A percentile compares a stretch with the other conserved stretches of the same genome.
Evolutionary conservation across 495 filamentous ascomycete genomes (phyloP).

Genomic region (Echria macrotheca): DNA sequence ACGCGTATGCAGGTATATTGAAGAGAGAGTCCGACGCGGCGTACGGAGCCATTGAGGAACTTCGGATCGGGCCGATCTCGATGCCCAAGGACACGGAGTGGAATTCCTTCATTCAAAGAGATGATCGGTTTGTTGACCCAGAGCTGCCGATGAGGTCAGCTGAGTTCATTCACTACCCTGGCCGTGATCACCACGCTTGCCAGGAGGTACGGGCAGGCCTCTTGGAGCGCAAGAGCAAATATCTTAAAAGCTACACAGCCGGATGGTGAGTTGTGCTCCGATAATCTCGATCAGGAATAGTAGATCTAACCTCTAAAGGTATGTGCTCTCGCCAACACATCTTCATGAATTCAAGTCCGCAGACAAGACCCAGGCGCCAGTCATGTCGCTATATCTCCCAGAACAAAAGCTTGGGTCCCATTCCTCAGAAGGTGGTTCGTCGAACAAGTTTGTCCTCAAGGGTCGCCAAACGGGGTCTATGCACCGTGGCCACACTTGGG

Average conservation of each 20-base stretch:
- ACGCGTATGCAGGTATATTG: constrained; percentile 81
- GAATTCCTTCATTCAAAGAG: constrained; percentile 73
- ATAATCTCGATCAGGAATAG: background rate
- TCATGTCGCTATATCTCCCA: constrained; percentile 93
- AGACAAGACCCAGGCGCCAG: constrained; percentile 57
- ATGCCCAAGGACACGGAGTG: constrained; percentile 93
- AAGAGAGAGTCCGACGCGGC: constrained; percentile 82
- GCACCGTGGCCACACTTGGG: constrained; percentile 95
- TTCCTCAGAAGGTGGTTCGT: constrained; percentile 74
- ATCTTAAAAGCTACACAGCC: constrained; percentile 94
- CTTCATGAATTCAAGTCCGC: constrained; percentile 97
- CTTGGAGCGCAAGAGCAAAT: constrained; percentile 96
- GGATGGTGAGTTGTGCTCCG: constrained; percentile 66
- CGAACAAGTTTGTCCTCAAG: constrained; percentile 98
- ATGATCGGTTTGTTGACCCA: constrained; percentile 85
- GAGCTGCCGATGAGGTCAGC: constrained; percentile 68
- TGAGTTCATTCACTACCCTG: constrained; percentile 89
- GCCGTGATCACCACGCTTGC: constrained; percentile 79
- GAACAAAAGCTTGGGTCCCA: constrained; percentile 94
- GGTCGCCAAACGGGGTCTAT: constrained; percentile 88
- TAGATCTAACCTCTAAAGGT: constrained; percentile 56
- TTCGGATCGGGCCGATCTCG: constrained; percentile 75
- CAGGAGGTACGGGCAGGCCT: constrained; percentile 83
- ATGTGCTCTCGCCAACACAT: constrained; percentile 92
- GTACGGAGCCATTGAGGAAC: constrained; percentile 70